These are phyloP conservation scores for Russula sp. DNA, from an alignment of 768 basidiomycete species.

Conservation along the genomic window DNA sequence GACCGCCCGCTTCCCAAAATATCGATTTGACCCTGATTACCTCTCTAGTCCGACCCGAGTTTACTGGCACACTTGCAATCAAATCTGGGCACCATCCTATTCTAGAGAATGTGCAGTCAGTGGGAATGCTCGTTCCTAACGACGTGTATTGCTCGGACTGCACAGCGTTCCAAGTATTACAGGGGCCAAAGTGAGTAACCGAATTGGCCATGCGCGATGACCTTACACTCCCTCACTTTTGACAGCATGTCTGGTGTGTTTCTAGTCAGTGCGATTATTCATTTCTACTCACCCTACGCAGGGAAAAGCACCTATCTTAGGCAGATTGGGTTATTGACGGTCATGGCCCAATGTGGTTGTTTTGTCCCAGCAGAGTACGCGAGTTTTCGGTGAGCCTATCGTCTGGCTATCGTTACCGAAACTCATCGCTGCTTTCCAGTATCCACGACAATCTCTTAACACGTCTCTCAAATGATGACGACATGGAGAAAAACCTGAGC, in stretches of 20 bases:
- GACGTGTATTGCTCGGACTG: conserved; percentile 85
- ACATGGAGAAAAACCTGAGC: conserved; percentile 82
- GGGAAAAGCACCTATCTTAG: conserved; percentile 93
- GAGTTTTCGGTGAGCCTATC: conserved; percentile 60
- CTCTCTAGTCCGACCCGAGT: conserved; percentile 76
- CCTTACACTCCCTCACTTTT: not conserved
- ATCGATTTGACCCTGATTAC: not conserved
- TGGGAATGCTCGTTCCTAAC: conserved; percentile 74
- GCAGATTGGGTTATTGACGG: conserved; percentile 74
- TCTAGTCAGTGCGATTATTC: not conserved
- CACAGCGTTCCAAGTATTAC: conserved; percentile 85
- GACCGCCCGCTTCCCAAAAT: not conserved
- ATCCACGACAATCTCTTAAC: conserved; percentile 81
- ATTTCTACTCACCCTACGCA: conserved; percentile 20
- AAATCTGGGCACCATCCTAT: conserved; percentile 87
- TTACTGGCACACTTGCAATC: conserved; percentile 84
- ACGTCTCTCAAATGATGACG: conserved; percentile 90
- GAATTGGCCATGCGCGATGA: conserved; percentile 11
- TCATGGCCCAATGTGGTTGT: conserved; percentile 88
- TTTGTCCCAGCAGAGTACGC: conserved; percentile 94
- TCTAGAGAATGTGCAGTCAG: conserved; percentile 64
- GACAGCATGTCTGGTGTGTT: conserved; percentile 54
- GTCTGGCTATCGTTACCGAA: not conserved
- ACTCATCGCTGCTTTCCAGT: conserved; percentile 32
- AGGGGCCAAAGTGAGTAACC: conserved; percentile 72